Evolutionary conservation across 441 rosid genomes (phyloP), one percentile per base, ranked within the genome.

Genomic region (Eutrema salsugineum): DNA sequence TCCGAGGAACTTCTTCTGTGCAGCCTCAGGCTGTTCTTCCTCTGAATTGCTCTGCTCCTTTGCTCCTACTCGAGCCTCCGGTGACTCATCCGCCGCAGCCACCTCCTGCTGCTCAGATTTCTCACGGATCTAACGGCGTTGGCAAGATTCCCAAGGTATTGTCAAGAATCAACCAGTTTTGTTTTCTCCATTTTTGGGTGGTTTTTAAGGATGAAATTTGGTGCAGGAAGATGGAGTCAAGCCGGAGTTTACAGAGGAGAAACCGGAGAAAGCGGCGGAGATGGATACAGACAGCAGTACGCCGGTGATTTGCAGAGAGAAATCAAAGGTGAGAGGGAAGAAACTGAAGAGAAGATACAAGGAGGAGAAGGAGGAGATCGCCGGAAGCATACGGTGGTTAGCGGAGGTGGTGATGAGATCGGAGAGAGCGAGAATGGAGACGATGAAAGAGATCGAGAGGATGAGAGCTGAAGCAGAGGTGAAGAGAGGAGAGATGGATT

Each of bases 381-480:
- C 90, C 0, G 96, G 89, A 43, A 91, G 99, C 83, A 88, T 92
- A 33, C 57, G 93, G 65, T 89, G 93, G 97, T 68, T 94, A 14
- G 97, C 96, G 0, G 93, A 94, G 35, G 97, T 84, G 19, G 83
- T 94, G 70, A 83, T 90, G 60, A 92, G 92, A 70, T 81, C 97
- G 2, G 99, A 94, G 72, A 86, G 90, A 81, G 81, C 91, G 47
- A 90, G 93, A 76, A 86, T 91, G 91, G 94, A 94, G 46, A 92
- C 94, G 1, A 87, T 89, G 93, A 85, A 77, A 69, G 97, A 94
- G 72, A 68, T 94, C 1, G 97, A 94, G 79, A 94, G 75, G 59
- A 90, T 94, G 97, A 87, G 97, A 80, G 83, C 77, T 6, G 99
- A 94, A 79, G 94, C 97, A 0, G 97, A 94, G 63, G 84, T 87